Evolutionary conservation across 2,329 filamentous ascomycete genomes (phyloP), one percentile per base, ranked within the genome.

Genomic region (Penicillium sp.): DNA sequence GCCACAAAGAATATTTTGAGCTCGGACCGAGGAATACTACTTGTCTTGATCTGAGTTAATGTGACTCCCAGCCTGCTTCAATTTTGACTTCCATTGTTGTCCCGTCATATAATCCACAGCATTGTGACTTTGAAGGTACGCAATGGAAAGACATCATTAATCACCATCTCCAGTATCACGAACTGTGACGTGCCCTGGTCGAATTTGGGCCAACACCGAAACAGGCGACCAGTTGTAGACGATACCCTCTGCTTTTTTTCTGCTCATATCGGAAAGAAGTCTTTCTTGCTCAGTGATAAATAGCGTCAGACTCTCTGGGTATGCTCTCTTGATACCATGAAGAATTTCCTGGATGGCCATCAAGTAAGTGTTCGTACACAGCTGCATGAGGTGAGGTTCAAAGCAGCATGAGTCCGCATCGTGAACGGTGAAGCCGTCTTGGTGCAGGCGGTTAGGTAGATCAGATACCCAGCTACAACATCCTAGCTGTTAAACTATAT

Each of bases 191-290:
- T 27, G 8, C 8, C 5, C 4, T 27, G 24, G 5, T 27, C 4
- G 8, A 5, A 27, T 27, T 8, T 27, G 24, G 8, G 24, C 24
- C 4, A 27, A 4, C 24, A 27, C 3, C 8, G 24, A 27, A 27
- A 27, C 24, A 6, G 55, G 55, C 3, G 55, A 46, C 51, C 55
- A 57, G 36, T 57, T 54, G 27, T 54, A 57, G 27, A 54, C 27
- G 5, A 21, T 45, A 41, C 10, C 48, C 6, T 5, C 48, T 16
- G 48, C 16, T 9, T 34, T 43, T n/a, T 44, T 11, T 16, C 34
- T 22, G 11, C 41, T 16, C n/a, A 50, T 14, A 13, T 50, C 18
- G 27, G 44, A 44, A 8, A 50, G 40, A 4, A n/a, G n/a, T n/a
- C n/a, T n/a, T n/a, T 50, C 48, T 13, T 36, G 32, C 27, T 50